phyloP scores from a whole-genome alignment of 2,329 filamentous ascomycete genomes.

The Cryphonectria carpinicola region DNA sequence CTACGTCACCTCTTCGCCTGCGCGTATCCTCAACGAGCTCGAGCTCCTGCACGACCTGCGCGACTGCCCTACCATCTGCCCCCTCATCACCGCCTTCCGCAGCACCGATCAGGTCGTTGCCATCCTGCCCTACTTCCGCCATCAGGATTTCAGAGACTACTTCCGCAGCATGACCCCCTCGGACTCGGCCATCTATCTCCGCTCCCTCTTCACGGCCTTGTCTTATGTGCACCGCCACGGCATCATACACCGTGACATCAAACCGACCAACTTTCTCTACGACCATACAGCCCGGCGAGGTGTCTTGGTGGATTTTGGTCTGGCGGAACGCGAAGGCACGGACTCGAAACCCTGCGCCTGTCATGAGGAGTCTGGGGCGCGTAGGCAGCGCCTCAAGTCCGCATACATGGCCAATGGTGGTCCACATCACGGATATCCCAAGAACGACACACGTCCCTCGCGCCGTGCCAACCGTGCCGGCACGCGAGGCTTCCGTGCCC shows the following conservation, averaged over 20 bases:
- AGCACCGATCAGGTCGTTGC: conserved; percentile 93
- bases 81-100: conserved; percentile 95
- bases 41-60: conserved; percentile 88
- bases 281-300: conserved; percentile 79
- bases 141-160: conserved; percentile 93
- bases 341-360: conserved; percentile 85
- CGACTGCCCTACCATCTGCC: conserved; percentile 83
- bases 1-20: conserved; percentile 94
- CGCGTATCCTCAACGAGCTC: conserved; percentile 93
- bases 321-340: conserved; percentile 81
- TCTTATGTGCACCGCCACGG: conserved; percentile 78
- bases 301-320: conserved; percentile 97
- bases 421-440: conserved; percentile 74
- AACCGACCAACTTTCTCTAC: conserved; percentile 97
- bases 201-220: conserved; percentile 84
- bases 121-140: conserved; percentile 92
- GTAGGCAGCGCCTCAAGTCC: conserved; percentile 62
- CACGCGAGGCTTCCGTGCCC: conserved; percentile 92
- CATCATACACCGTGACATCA: conserved; percentile 95
- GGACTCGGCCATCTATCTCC: conserved; percentile 89
- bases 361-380: conserved; percentile 64
- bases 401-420: conserved; percentile 61
- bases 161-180: conserved; percentile 85
- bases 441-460: conserved; percentile 85
- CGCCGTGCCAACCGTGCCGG: conserved; percentile 92